Evolutionary conservation across 768 basidiomycete genomes (phyloP).

Genomic region (Hericium coralloides): DNA sequence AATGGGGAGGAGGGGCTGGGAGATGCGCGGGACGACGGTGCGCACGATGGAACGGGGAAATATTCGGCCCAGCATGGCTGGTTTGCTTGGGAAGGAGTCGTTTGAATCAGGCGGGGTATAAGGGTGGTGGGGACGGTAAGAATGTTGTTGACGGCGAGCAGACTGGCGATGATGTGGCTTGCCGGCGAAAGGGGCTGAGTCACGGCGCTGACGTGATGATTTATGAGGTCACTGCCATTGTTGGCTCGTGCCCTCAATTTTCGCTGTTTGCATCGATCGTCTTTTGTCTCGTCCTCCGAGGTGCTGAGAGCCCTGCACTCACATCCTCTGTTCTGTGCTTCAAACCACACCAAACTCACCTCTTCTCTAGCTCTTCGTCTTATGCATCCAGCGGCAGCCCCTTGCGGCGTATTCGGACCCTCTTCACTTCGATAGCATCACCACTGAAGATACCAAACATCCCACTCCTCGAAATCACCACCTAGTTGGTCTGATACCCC

Average conservation of each 20-base stretch:
- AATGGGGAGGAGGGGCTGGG: slow-evolving; percentile 40
- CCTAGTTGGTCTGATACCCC: not conserved
- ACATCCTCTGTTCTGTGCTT: not conserved
- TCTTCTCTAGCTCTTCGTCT: not conserved
- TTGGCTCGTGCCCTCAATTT: not conserved
- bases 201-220: not conserved
- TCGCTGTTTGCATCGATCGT: not conserved
- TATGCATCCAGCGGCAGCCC: slow-evolving; percentile 11
- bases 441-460: not conserved
- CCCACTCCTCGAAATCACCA: not conserved
- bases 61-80: slow-evolving; percentile 17
- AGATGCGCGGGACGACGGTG: slow-evolving; percentile 32
- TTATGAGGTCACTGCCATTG: not conserved
- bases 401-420: not conserved
- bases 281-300: not conserved
- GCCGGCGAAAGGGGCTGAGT: not conserved
- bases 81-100: no score
- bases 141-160: no score
- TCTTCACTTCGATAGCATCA: slow-evolving; percentile 3
- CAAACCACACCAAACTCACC: not conserved
- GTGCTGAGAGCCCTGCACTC: not conserved
- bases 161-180: not conserved
- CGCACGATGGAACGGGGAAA: slow-evolving; percentile 38
- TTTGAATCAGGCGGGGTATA: no score
- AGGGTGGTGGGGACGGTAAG: not conserved